These are phyloP conservation scores for Aspergillus sp. DNA, from an alignment of 2,329 filamentous ascomycete genomes.

Conservation along the genomic window DNA sequence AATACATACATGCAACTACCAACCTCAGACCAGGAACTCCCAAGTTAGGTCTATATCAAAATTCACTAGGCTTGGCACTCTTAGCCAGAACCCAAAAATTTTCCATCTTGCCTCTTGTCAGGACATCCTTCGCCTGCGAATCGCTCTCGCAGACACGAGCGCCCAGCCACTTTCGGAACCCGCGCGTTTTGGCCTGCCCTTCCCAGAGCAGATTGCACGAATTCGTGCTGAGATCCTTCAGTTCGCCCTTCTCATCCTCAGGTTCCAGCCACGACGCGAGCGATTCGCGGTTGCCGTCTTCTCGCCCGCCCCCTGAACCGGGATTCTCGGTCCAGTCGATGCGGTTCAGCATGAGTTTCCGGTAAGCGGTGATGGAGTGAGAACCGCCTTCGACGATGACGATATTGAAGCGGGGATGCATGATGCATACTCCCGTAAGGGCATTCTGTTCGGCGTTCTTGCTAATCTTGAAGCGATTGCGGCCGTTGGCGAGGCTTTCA, in stretches of 20 bases:
- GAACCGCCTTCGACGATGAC: conserved; percentile 87
- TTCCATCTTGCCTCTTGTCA: conserved; percentile 79
- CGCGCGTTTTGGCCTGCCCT: conserved; percentile 71
- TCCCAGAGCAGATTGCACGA: conserved; percentile 81
- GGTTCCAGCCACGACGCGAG: conserved; percentile 67
- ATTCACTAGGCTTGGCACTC: conserved; percentile 41
- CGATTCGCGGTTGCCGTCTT: conserved; percentile 53
- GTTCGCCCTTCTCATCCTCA: conserved; percentile 65
- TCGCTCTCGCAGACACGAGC: conserved; percentile 85
- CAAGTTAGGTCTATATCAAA: conserved; percentile 8
- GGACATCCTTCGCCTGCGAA: conserved; percentile 70
- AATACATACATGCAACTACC: no score
- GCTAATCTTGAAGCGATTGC: conserved; percentile 87
- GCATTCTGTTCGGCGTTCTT: conserved; percentile 85
- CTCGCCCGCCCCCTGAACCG: conserved; percentile 50
- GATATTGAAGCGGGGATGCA: conserved; percentile 81
- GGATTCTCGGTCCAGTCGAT: conserved; percentile 93
- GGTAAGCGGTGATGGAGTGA: conserved; percentile 74
- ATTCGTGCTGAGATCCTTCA: conserved; percentile 77
- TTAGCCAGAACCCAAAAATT: conserved; percentile 92
- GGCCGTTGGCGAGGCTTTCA: conserved; percentile 78
- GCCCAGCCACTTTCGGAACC: conserved; percentile 80
- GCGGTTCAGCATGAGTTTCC: conserved; percentile 85
- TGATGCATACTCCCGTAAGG: conserved; percentile 81
- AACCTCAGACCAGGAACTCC: not conserved